phyloP scores from a whole-genome alignment of 2,329 filamentous ascomycete genomes.

The Triangularia verruculosa region DNA sequence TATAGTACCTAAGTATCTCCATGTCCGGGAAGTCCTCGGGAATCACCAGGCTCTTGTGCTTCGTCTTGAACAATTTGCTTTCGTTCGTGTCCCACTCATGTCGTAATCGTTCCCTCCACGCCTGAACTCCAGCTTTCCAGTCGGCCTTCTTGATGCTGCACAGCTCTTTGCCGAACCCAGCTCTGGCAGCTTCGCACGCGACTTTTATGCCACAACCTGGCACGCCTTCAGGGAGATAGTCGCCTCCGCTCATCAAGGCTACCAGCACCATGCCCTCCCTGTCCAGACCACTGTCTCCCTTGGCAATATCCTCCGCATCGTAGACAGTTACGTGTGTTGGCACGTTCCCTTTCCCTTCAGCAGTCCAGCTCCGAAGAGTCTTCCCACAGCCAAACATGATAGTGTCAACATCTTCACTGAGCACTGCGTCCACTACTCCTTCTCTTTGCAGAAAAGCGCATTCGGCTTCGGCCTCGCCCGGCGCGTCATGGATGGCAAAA shows the following conservation, averaged over 20 bases:
- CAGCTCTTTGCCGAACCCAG: conserved; percentile 77
- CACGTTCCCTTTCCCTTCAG: conserved; percentile 61
- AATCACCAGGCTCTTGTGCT: conserved; percentile 70
- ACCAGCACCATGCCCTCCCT: conserved; percentile 90
- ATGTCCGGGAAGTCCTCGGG: conserved; percentile 78
- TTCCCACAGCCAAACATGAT: conserved; percentile 90
- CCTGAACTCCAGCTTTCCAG: conserved; percentile 49
- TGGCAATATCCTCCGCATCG: conserved; percentile 54
- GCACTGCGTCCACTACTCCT: conserved; percentile 84
- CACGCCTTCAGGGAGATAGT: conserved; percentile 87
- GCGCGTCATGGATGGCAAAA: conserved; percentile 79
- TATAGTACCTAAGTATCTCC: conserved; percentile 82
- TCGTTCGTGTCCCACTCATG: conserved; percentile 83
- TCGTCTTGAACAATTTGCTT: conserved; percentile 72
- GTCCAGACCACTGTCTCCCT: conserved; percentile 62
- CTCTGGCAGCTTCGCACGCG: conserved; percentile 84
- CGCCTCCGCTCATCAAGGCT: conserved; percentile 90
- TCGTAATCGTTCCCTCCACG: conserved; percentile 70
- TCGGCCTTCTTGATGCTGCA: conserved; percentile 64
- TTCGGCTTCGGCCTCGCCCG: conserved; percentile 93
- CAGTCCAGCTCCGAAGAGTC: conserved; percentile 79
- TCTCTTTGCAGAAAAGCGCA: conserved; percentile 81
- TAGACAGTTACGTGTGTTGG: conserved; percentile 88
- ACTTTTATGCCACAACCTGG: conserved; percentile 83
- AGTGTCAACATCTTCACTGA: conserved; percentile 95